These are phyloP conservation scores for Pythium guiyangense DNA, from an alignment of 352 stramenopile genomes.

Conservation along the genomic window DNA sequence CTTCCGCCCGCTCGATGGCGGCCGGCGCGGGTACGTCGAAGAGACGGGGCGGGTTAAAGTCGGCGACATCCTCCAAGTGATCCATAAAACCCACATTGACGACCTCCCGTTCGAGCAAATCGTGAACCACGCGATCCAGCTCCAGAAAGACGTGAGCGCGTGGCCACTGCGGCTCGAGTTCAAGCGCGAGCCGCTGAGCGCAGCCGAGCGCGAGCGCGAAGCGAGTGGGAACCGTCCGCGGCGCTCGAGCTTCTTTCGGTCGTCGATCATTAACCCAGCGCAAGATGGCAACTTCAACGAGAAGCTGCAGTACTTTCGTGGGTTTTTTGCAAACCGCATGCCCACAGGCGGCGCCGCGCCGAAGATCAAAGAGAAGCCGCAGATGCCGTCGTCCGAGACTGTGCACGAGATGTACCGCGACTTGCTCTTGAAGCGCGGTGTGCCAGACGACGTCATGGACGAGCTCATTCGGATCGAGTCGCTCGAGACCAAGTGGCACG, in stretches of 20 bases:
- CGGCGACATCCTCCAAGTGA: slow-evolving; percentile 74
- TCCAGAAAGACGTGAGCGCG: slow-evolving; percentile 58
- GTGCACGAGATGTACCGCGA: slow-evolving; percentile 88
- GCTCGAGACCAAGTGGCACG: slow-evolving; percentile 83
- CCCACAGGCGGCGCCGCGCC: slow-evolving; percentile 58
- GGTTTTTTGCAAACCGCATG: slow-evolving; percentile 81
- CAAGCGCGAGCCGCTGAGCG: slow-evolving; percentile 44
- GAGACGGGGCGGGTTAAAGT: slow-evolving; percentile 68
- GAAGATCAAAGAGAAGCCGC: slow-evolving; percentile 67
- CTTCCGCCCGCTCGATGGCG: slow-evolving; percentile 54
- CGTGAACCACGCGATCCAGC: slow-evolving; percentile 66
- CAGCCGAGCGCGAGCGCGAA: slow-evolving; percentile 21
- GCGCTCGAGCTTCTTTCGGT: slow-evolving; percentile 74
- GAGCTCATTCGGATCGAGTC: slow-evolving; percentile 80
- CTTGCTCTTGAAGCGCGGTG: slow-evolving; percentile 67
- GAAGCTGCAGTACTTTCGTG: slow-evolving; percentile 82
- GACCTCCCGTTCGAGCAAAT: slow-evolving; percentile 85
- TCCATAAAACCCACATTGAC: slow-evolving; percentile 74
- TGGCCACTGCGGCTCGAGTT: slow-evolving; percentile 81
- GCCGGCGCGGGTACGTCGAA: slow-evolving; percentile 62
- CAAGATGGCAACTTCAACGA: slow-evolving; percentile 83
- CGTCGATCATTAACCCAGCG: slow-evolving; percentile 58
- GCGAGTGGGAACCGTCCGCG: slow-evolving; percentile 27
- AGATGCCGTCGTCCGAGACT: slow-evolving; percentile 50
- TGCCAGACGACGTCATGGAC: slow-evolving; percentile 82